Evolutionary conservation across 148 eudicot genomes (phyloP).

Genomic region (Tetragonia tetragonoides): DNA sequence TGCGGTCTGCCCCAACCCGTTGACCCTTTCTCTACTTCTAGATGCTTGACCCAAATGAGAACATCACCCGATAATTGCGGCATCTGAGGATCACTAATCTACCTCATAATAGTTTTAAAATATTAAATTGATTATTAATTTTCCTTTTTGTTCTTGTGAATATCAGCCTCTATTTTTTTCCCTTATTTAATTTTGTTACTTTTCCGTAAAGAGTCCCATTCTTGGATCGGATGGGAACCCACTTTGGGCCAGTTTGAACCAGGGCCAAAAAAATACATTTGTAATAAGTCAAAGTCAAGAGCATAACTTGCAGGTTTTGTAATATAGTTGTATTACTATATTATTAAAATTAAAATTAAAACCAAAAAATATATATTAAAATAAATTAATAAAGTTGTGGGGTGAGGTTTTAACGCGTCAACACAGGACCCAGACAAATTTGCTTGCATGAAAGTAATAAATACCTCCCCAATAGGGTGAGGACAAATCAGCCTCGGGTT

Average conservation of each 20-base stretch:
- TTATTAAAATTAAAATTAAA: background rate
- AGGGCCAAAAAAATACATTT: background rate
- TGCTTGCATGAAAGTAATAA: slow-evolving; percentile 18
- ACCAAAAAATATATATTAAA: background rate
- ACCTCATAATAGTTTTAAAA: background rate
- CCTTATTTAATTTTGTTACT: too few species aligned
- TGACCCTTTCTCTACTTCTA: slow-evolving; percentile 33
- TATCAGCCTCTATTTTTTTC: slow-evolving; percentile 9
- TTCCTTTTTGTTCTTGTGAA: background rate
- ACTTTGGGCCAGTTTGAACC: slow-evolving; percentile 23
- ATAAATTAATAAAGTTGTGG: background rate
- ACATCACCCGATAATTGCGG: slow-evolving; percentile 54
- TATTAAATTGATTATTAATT: background rate
- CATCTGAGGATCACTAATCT: slow-evolving; percentile 26
- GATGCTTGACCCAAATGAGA: slow-evolving; percentile 33
- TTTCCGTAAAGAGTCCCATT: too few species aligned
- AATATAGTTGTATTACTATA: background rate
- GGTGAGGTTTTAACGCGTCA: slow-evolving; percentile 44
- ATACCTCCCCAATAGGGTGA: slow-evolving; percentile 17
- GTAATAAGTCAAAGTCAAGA: slow-evolving; percentile 50
- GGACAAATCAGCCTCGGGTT: slow-evolving; percentile 53
- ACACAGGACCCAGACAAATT: slow-evolving; percentile 45
- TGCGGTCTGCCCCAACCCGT: slow-evolving; percentile 17
- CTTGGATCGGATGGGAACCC: slow-evolving; percentile 34
- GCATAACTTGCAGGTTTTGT: slow-evolving; percentile 23